Base-by-base conservation (phyloP, 805 yeast genomes). In the Yarrowia sp. region DNA sequence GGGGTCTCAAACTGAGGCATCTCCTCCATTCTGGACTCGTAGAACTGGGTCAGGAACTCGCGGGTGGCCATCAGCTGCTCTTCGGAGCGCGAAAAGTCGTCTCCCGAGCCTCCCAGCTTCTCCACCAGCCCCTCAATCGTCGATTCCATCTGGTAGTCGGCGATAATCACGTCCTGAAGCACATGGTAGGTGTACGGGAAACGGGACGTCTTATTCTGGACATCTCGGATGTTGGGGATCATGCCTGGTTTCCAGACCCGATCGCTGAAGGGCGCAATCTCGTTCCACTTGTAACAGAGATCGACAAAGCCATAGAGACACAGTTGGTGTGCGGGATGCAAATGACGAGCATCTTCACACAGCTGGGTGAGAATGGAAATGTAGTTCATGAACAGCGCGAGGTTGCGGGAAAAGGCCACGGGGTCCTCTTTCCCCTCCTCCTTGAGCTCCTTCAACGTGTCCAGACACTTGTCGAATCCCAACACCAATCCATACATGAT, bases 81-180 rank as follows among this genome's bases (percentile, higher is more conserved):
- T 15, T 55, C 61, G 14, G 46, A 39, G 19, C 61, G 34, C 5
- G 61, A 15, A 13, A 24, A 38, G 9, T 53, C 61, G 24, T 39
- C 61, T 15, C 46, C 46, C 10, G 61, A 39, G 13, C 61, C 61
- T 20, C 49, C 49, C 30, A 58, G 19, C 33, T 58, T 33, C 30
- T 58, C 64, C n/a, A 58, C 39, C 1, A 58, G 64, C 8, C 64
- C 64, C n/a, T 43, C 50, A 6, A 58, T 58, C 17, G 64, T 58
- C 40, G 50, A 42, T 20, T 58, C 64, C 64, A 58, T 58, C 40
- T 58, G 64, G 40, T 58, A 58, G 6, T 58, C 64, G 17, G 64
- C 64, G 13, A 58, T 58, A 5, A 58, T 58, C 15, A 58, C 64
- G 33, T 58, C 64, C 30, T 58, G 64, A 3, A 58, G 50, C 30